phyloP scores from a whole-genome alignment of 1,139 yeast genomes.

The Yamadazyma kanchanaburiensis region DNA sequence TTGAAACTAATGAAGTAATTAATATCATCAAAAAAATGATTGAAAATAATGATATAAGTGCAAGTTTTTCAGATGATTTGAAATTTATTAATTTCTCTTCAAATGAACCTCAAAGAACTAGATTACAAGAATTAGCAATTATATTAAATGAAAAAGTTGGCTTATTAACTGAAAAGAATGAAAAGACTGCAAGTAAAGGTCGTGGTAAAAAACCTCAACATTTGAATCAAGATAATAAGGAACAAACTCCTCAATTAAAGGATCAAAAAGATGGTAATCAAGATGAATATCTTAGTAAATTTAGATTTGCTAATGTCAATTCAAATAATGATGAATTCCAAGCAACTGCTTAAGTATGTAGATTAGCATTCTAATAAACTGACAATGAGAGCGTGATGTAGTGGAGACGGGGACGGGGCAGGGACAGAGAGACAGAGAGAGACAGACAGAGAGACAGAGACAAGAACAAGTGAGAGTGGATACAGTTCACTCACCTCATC shows the following conservation, averaged over 20 bases:
- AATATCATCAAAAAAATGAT: constrained; percentile 73
- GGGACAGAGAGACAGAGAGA: too few relatives aligned
- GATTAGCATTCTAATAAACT: constrained; percentile 9
- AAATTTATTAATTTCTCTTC: constrained; percentile 56
- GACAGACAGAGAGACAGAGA: too few relatives aligned
- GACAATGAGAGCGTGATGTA: too few relatives aligned
- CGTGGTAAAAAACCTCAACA: constrained; percentile 43
- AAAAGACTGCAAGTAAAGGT: constrained; percentile 77
- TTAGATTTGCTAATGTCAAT: constrained; percentile 47
- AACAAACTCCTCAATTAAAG: constrained; percentile 23
- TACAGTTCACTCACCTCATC: too few relatives aligned
- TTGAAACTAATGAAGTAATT: constrained; percentile 53
- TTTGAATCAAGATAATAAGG: constrained; percentile 32
- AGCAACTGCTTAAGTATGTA: constrained; percentile 16
- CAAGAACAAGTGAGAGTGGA: too few relatives aligned
- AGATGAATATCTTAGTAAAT: constrained; percentile 37
- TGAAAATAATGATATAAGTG: constrained; percentile 71
- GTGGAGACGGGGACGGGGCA: too few relatives aligned
- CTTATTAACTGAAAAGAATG: constrained; percentile 80
- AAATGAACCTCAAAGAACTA: constrained; percentile 77
- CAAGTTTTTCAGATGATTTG: constrained; percentile 55
- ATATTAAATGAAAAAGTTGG: constrained; percentile 84
- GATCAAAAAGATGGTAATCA: constrained; percentile 12
- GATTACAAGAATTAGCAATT: constrained; percentile 85
- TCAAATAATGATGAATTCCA: constrained; percentile 48